Percentiles rank a stretch among this genome's conserved stretches.
phyloP scores from a whole-genome alignment of 345 rosid species.

The Eucalyptus curtisii region DNA sequence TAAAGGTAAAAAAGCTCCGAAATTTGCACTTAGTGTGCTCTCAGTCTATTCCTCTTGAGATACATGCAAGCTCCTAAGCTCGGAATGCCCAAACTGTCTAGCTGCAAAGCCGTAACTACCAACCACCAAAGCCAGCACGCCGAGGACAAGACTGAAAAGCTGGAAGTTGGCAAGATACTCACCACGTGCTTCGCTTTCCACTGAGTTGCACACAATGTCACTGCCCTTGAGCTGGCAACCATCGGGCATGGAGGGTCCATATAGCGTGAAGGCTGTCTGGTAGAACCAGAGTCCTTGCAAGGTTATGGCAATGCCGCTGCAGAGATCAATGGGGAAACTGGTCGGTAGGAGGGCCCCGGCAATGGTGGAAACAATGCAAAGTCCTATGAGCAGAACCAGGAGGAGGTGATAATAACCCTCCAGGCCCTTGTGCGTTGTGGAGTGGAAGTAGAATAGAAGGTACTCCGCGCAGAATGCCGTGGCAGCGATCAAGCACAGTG shows the following conservation, averaged over 20 bases:
- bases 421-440: constrained; percentile 90
- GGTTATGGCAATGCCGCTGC: constrained; percentile 62
- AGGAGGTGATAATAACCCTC: constrained; percentile 95
- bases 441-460: constrained; percentile 84
- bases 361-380: constrained; percentile 46
- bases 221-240: constrained; percentile 51
- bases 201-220: constrained; percentile 35
- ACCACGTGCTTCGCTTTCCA: constrained; percentile 49
- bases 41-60: constrained; percentile 5
- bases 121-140: constrained; percentile 50
- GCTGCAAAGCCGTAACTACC: constrained; percentile 45
- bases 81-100: constrained; percentile 34
- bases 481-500: constrained; percentile 62
- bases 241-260: constrained; percentile 89
- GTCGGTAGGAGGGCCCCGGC: constrained; percentile 71
- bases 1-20: not conserved
- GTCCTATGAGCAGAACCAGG: constrained; percentile 66
- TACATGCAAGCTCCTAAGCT: constrained; percentile 4
- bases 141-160: constrained; percentile 53
- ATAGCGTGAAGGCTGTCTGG: constrained; percentile 90
- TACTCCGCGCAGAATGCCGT: constrained; percentile 79
- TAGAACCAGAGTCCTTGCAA: constrained; percentile 99
- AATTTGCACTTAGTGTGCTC: not conserved
- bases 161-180: constrained; percentile 83
- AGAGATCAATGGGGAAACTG: constrained; percentile 75